Evolutionary conservation across 441 rosid species (phyloP), one percentile per base, ranked within the genome.

Genomic region (Erodium trifolium): DNA sequence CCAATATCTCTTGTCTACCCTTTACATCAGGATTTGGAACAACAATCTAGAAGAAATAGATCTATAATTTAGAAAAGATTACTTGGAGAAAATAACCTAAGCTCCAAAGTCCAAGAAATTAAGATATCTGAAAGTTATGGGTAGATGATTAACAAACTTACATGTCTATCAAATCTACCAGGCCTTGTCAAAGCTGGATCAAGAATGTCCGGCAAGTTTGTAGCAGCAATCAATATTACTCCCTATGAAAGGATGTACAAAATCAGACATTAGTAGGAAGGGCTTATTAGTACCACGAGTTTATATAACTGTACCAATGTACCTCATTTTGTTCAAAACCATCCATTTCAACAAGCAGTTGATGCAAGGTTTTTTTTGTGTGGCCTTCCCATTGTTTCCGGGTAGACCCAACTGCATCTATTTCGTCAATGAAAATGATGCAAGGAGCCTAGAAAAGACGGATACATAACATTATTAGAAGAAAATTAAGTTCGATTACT

Each of bases 161-260:
- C 99, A 88, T 87, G 99, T 73, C 97, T 82, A 77, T 94, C 99
- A 69, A 94, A 94, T 90, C 99, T 88, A 79, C 99, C 97, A 74
- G 98, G 99, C 82, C 99, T 88, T 70, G 97, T 94, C 88, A 92
- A 87, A 73, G 99, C 99, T 67, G 98, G 98, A 84, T 94, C 99
- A 76, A 92, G 97, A 77, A 94, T 92, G 73, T 92, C 99, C 29
- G 99, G 96, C 80, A 94, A 89, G 80, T 92, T 94, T 77, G 99
- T 94, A 63, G 99, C 99, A 74, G 96, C 99, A 96, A 94, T 94
- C 77, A 94, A 80, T 71, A 94, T 94, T 64, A 94, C 92, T 79
- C 99, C 99, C 99, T 92, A 79, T 67, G 41, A 53, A 74, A 64
- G 60, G 45, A 70, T 39, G 68, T 55, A 63, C 57, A 67, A 65